Conservation (phyloP, 352 stramenopile genomes). For the Aphanomyces stellatus region DNA sequence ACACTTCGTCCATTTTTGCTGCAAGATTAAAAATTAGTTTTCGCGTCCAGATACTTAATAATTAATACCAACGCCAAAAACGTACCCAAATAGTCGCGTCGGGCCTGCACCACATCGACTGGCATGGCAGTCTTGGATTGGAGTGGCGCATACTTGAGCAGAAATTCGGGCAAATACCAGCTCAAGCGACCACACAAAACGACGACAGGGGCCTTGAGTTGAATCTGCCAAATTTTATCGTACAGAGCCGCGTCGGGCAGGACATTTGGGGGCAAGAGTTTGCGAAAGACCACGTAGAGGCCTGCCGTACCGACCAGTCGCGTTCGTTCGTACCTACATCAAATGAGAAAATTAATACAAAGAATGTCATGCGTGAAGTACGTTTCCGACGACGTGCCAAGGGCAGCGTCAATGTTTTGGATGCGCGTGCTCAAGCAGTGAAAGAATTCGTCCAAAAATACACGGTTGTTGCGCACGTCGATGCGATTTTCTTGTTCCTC, state of each 20-base stretch:
- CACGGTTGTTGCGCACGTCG: conserved; percentile 71
- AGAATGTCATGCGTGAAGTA: conserved; percentile 29
- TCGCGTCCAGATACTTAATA: too few relatives aligned
- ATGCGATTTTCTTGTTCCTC: conserved; percentile 57
- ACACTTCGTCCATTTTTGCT: conserved; percentile 44
- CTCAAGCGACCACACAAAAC: conserved; percentile 77
- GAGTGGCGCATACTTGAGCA: conserved; percentile 75
- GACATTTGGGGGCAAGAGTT: conserved; percentile 73
- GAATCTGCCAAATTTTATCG: conserved; percentile 85
- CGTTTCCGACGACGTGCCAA: conserved; percentile 83
- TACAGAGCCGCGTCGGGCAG: conserved; percentile 84
- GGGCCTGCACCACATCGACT: conserved; percentile 62
- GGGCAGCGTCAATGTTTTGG: conserved; percentile 45
- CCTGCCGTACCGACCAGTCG: conserved; percentile 82
- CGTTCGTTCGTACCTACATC: conserved; percentile 41
- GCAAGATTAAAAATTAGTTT: background rate
- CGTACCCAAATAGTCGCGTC: conserved; percentile 69
- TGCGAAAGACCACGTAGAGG: conserved; percentile 84
- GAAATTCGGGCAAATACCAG: conserved; percentile 83
- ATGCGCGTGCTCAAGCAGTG: conserved; percentile 72
- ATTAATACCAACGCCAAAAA: too few relatives aligned
- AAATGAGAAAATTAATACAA: background rate
- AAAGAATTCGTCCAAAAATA: conserved; percentile 82
- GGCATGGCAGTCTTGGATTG: conserved; percentile 79
- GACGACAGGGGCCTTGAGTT: conserved; percentile 72